Evolutionary conservation across 2,329 filamentous ascomycete species (phyloP), one percentile per base, ranked within the genome.

Genomic region (Pestalotiopsis sp.): DNA sequence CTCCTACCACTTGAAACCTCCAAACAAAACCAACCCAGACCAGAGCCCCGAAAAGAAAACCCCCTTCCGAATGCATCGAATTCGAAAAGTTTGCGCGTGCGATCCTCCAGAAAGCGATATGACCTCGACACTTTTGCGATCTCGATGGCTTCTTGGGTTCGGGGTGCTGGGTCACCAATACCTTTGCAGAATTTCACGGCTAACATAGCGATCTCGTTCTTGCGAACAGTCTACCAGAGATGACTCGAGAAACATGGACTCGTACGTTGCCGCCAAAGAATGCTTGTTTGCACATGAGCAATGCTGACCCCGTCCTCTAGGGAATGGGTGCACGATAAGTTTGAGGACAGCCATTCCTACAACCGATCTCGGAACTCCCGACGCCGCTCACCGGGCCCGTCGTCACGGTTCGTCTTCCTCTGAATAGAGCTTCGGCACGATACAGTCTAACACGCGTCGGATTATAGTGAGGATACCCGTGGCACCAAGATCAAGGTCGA

Each of bases 291-390:
- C 4, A 52, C 7, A 20, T n/a, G 17, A 52, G 17, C 17, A 49
- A 52, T 52, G 45, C 45, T 52, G 17, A 52, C 7, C 64, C 39
- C 4, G 56, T 11, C 14, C 63, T 57, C 72, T 68, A 78, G 93
- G 78, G 94, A 97, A 85, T 98, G 95, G 95, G 93, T 97, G 74
- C 95, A 98, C 80, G 93, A 97, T 83, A 93, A 91, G 78, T 97
- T 90, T 79, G 93, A 96, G 80, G 93, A 93, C 76, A 88, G 74
- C 56, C 70, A 91, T 79, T 86, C 68, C 57, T 65, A 67, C 59
- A 71, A 70, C 56, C 71, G 73, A 49, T 69, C 68, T 60, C 59
- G 66, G 66, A 68, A 69, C 27, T 61, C 59, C 39, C 63, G 45
- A 41, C 82, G 66, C 41, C 63, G 83, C 74, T 83, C 83, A 12